Conservation (phyloP, 2,329 filamentous ascomycete species). For the Scedosporium boydii region DNA sequence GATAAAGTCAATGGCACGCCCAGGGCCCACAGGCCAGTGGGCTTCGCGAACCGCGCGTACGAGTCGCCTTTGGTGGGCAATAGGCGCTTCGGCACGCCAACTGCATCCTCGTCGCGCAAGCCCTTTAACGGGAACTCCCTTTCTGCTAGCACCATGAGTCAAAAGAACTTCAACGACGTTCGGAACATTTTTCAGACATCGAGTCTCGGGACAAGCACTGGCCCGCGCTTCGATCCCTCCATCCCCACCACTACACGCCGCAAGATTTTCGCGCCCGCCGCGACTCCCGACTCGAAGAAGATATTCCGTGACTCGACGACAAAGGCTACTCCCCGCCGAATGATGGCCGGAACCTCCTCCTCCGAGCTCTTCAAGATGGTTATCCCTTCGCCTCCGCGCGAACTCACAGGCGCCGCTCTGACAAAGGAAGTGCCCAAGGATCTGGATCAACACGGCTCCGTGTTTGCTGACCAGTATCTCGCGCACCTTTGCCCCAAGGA, state of each 20-base stretch:
- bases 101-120: conserved; percentile 26
- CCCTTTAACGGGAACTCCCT: conserved; percentile 1
- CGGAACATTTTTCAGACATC: conserved; percentile 34
- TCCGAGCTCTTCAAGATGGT: conserved; percentile 46
- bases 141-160: conserved; percentile 25
- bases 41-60: conserved; percentile 33
- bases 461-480: conserved; percentile 52
- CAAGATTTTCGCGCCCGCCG: conserved; percentile 35
- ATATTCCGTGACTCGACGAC: conserved; percentile 34
- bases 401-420: conserved; percentile 45
- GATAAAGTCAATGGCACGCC: conserved; percentile 22
- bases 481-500: conserved; percentile 46
- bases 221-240: conserved; percentile 33
- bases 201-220: conserved; percentile 15
- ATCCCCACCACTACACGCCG: conserved; percentile 34
- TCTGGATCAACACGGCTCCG: conserved; percentile 39
- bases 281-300: conserved; percentile 33
- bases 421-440: conserved; percentile 44
- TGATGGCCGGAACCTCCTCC: not conserved
- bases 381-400: conserved; percentile 46
- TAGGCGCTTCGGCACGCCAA: conserved; percentile 28
- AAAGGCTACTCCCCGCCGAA: conserved; percentile 23
- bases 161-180: conserved; percentile 23
- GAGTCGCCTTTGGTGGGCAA: conserved; percentile 16
- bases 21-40: conserved; percentile 28